phyloP scores from a whole-genome alignment of 1,284 basidiomycete genomes.

The Sparassis latifolia region DNA sequence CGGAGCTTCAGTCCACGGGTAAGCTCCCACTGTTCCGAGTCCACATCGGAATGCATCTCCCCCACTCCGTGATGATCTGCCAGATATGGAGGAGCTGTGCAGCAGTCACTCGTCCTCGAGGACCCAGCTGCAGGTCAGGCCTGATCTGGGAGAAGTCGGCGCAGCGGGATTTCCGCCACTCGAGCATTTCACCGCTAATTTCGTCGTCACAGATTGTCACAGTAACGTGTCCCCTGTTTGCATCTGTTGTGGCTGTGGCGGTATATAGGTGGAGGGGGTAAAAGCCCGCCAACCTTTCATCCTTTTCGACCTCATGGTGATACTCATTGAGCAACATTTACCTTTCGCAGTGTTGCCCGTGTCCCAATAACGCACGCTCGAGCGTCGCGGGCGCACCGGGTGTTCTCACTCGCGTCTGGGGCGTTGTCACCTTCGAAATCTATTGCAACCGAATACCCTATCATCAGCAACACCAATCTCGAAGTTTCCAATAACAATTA shows the following conservation, averaged over 20 bases:
- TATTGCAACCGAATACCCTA: not conserved
- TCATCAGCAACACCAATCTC: not conserved
- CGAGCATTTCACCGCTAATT: constrained; percentile 1
- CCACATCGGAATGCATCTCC: too few species aligned
- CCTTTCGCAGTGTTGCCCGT: constrained; percentile 13
- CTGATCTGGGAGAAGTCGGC: too few species aligned
- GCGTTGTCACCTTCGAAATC: constrained; percentile 11
- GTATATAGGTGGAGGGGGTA: constrained; percentile 5
- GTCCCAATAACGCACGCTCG: constrained; percentile 25
- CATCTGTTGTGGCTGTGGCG: constrained; percentile 8
- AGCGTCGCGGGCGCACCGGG: constrained; percentile 25
- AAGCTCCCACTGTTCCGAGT: too few species aligned
- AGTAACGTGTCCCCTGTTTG: constrained; percentile 1
- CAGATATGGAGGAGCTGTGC: too few species aligned
- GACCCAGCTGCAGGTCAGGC: too few species aligned
- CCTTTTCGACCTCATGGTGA: constrained; percentile 12
- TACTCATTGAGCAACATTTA: constrained; percentile 11
- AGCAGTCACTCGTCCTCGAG: too few species aligned
- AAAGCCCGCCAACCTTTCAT: constrained; percentile 5
- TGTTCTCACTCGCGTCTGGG: constrained; percentile 16
- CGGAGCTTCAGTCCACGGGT: too few species aligned
- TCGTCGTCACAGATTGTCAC: not conserved
- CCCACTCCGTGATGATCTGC: too few species aligned
- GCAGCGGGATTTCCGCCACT: constrained; percentile 4
- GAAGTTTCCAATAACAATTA: too few species aligned